Evolutionary conservation across 2,329 filamentous ascomycete genomes (phyloP).

Genomic region (Neurospora sp.): DNA sequence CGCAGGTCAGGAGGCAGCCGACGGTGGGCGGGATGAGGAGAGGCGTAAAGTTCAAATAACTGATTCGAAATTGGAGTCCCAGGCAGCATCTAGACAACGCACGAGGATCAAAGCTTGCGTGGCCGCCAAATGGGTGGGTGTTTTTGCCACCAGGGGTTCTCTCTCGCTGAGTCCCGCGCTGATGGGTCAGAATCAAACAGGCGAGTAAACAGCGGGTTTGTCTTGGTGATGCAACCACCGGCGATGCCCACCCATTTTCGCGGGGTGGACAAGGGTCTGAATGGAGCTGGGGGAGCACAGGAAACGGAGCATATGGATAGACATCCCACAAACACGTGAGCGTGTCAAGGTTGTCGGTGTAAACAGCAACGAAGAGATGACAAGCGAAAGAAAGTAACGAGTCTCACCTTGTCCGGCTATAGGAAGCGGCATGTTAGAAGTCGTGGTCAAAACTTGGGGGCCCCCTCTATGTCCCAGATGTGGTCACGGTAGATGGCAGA

Average conservation of each 20-base stretch:
- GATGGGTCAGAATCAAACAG: neutral
- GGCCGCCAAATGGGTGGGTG: neutral
- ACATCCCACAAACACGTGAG: neutral
- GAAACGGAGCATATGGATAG: neutral
- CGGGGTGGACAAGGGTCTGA: neutral
- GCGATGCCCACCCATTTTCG: neutral
- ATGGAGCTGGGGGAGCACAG: neutral
- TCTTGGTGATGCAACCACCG: neutral
- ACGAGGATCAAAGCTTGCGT: neutral
- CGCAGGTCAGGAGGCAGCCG: neutral
- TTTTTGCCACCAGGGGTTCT: neutral
- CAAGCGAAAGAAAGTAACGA: neutral
- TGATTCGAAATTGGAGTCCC: neutral
- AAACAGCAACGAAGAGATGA: neutral
- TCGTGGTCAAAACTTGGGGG: neutral
- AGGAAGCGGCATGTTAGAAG: neutral
- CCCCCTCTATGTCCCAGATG: neutral
- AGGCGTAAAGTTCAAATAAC: neutral
- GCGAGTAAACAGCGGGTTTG: neutral
- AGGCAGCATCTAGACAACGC: neutral
- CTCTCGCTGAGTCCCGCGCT: neutral
- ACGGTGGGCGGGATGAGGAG: neutral
- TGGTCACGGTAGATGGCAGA: neutral
- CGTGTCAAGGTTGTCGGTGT: neutral
- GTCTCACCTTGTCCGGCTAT: slow-evolving; percentile 4